A percentile compares a stretch with the other conserved stretches of the same genome.
phyloP scores from a whole-genome alignment of 768 basidiomycete species.

The Dioszegia hungarica region DNA sequence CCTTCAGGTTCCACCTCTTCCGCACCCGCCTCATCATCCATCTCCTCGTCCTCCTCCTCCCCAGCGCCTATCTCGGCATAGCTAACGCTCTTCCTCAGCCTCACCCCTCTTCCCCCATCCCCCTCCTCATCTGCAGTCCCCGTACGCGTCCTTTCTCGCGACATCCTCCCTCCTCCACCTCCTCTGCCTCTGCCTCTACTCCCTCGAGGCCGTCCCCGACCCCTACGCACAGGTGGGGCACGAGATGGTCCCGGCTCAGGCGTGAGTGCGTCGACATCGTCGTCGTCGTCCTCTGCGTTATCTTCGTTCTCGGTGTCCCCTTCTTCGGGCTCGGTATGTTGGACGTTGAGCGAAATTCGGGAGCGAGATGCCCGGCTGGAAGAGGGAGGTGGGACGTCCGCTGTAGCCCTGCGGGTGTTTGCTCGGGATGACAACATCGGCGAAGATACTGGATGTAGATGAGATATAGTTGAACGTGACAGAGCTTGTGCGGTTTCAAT shows the following conservation, averaged over 20 bases:
- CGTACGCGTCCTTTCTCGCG: constrained; percentile 4
- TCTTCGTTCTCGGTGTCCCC: constrained; percentile 10
- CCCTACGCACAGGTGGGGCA: not conserved
- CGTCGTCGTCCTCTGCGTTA: constrained; percentile 5
- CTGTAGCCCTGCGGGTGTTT: not conserved
- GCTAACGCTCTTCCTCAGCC: constrained; percentile 27
- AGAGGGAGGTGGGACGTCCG: not conserved
- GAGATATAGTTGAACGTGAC: no score
- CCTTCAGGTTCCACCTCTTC: constrained; percentile 15
- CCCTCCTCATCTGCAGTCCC: not conserved
- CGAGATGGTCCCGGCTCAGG: not conserved
- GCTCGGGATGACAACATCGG: not conserved
- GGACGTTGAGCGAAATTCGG: not conserved
- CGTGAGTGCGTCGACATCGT: not conserved
- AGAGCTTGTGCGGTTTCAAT: no score
- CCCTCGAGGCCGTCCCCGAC: not conserved
- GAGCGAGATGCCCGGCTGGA: not conserved
- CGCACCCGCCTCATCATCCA: constrained; percentile 18
- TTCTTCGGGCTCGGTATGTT: constrained; percentile 1
- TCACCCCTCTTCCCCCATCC: not conserved
- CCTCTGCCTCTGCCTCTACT: constrained; percentile 2
- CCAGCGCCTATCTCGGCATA: constrained; percentile 28
- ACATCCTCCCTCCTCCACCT: not conserved
- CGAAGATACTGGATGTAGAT: no score
- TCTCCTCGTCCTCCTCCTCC: constrained; percentile 18